phyloP scores from a whole-genome alignment of 2,329 filamentous ascomycete species.

The Sporothrix mexicana region DNA sequence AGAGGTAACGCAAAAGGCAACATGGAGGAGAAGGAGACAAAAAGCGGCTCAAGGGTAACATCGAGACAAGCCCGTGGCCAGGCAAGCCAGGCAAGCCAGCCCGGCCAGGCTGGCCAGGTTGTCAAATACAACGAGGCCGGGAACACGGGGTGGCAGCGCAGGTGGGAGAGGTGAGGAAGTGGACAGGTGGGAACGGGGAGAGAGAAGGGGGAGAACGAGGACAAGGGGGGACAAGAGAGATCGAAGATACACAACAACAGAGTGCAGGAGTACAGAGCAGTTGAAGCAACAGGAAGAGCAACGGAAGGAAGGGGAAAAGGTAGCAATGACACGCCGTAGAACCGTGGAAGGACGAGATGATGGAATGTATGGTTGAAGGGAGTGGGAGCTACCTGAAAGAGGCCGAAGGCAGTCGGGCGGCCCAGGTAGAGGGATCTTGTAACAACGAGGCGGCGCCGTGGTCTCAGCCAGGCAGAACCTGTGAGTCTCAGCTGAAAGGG shows the following conservation, averaged over 20 bases:
- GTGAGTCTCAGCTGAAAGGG: constrained; percentile 34
- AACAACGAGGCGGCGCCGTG: background rate
- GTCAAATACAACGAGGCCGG: constrained; percentile 10
- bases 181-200: background rate
- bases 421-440: background rate
- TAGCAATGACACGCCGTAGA: constrained; percentile 3
- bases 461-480: constrained; percentile 24
- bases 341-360: background rate
- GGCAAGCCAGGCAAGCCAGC: background rate
- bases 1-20: constrained; percentile 13
- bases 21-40: constrained; percentile 1
- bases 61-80: constrained; percentile 26
- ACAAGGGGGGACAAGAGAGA: constrained; percentile 18
- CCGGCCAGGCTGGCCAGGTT: background rate
- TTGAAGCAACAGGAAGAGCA: background rate
- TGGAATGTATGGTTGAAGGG: background rate
- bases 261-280: background rate
- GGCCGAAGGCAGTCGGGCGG: background rate
- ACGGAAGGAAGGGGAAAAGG: constrained; percentile 15
- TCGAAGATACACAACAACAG: constrained; percentile 20
- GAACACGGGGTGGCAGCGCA: constrained; percentile 9
- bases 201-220: constrained; percentile 4
- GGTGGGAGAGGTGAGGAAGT: background rate
- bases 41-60: constrained; percentile 18
- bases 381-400: constrained; percentile 5